A percentile compares a stretch with the other conserved stretches of the same genome.
Evolutionary conservation across 2,329 filamentous ascomycete genomes (phyloP).

Genomic region (Dryadomyces quercivorus): DNA sequence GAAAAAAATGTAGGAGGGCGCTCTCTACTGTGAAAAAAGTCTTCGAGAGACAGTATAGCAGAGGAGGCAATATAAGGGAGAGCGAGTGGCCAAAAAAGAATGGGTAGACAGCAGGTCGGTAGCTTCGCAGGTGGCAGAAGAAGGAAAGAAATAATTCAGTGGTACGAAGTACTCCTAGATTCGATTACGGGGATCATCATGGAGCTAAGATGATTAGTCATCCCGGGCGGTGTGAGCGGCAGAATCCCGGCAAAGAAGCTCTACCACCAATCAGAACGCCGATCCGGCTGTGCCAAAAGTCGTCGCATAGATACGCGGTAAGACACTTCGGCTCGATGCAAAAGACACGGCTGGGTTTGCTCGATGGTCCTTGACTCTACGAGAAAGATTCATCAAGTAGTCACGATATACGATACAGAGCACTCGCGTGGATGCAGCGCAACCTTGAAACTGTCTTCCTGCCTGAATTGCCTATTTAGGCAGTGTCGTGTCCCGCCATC

Average conservation of each 20-base stretch:
- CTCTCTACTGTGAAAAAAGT: not conserved
- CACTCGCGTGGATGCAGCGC: no score
- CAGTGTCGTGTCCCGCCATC: not conserved
- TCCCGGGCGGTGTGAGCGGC: not conserved
- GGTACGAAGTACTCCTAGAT: not conserved
- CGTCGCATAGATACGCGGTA: no score
- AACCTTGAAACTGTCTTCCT: no score
- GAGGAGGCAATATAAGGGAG: not conserved
- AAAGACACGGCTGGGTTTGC: no score
- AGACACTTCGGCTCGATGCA: no score
- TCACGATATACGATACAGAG: no score
- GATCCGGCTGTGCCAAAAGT: no score
- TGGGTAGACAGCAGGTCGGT: not conserved
- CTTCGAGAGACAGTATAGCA: not conserved
- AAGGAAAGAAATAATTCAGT: not conserved
- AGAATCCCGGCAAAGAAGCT: not conserved
- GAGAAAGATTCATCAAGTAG: no score
- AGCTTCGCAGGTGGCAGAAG: not conserved
- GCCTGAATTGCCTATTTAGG: not conserved
- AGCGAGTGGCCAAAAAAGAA: not conserved
- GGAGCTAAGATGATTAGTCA: not conserved
- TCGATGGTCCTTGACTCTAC: no score
- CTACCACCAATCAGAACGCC: no score
- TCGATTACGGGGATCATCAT: not conserved
- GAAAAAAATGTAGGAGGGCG: not conserved